Evolutionary conservation across 192 early-diverging fungal genomes (phyloP).

Genomic region (Coemansia sp.): DNA sequence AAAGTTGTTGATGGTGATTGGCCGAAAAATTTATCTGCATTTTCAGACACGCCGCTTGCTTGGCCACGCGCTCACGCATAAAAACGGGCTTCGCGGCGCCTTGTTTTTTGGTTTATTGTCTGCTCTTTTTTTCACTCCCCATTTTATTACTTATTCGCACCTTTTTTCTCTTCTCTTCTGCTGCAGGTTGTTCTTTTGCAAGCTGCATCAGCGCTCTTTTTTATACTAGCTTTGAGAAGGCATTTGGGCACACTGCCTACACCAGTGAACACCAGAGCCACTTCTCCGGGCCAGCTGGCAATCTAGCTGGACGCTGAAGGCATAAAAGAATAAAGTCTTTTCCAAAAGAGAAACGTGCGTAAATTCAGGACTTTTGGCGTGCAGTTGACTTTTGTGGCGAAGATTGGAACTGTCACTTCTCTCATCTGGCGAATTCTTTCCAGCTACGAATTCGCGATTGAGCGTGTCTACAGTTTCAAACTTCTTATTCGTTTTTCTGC

Average conservation of each 20-base stretch:
- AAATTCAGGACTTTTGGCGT: background rate
- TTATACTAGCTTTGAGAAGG: background rate
- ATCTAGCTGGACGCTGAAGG: constrained; percentile 5
- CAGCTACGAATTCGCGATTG: background rate
- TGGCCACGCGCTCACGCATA: constrained; percentile 16
- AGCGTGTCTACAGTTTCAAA: background rate
- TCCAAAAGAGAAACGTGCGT: constrained; percentile 4
- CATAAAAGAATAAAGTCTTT: constrained; percentile 1
- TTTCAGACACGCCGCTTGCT: constrained; percentile 1
- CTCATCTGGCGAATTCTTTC: constrained; percentile 1
- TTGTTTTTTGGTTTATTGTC: constrained; percentile 16
- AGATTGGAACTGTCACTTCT: background rate
- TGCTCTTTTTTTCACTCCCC: constrained; percentile 6
- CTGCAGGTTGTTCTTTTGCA: constrained; percentile 4
- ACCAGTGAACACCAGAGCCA: constrained; percentile 2
- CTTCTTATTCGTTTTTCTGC: background rate
- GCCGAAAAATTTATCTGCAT: constrained; percentile 17
- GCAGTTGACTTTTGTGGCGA: background rate
- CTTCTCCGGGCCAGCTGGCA: constrained; percentile 7
- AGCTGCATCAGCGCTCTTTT: background rate
- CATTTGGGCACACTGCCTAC: background rate
- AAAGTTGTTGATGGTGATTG: background rate
- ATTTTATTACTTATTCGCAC: constrained; percentile 5
- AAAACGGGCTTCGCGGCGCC: constrained; percentile 13
- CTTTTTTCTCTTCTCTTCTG: constrained; percentile 9